Evolutionary conservation across 2,329 filamentous ascomycete species (phyloP).

Genomic region (Aureobasidium namibiae): DNA sequence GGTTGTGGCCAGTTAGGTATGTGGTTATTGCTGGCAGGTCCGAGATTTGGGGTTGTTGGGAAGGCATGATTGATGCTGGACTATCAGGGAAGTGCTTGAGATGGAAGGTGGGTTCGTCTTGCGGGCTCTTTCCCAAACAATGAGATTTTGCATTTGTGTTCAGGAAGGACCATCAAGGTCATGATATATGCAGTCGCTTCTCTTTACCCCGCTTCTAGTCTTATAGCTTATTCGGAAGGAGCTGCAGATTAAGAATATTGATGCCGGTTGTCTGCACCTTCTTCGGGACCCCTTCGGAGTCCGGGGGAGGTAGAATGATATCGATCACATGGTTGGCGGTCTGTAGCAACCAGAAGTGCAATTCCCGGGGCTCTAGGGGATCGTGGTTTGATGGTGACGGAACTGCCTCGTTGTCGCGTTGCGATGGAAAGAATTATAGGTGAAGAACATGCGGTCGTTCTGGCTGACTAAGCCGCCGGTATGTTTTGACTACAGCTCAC

Average conservation of each 20-base stretch:
- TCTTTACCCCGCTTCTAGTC: background rate
- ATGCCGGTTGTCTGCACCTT: background rate
- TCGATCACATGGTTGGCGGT: no score
- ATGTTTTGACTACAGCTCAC: no score
- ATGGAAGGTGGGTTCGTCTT: background rate
- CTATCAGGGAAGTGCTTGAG: background rate
- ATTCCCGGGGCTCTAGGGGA: no score
- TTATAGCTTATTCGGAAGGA: background rate
- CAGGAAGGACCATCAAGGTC: background rate
- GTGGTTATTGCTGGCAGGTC: slow-evolving; percentile 25
- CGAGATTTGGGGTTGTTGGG: slow-evolving; percentile 23
- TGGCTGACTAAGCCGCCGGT: no score
- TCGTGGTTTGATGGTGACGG: no score
- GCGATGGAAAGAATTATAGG: no score
- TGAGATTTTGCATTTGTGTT: no score
- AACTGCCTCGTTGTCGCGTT: no score
- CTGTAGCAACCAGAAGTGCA: no score
- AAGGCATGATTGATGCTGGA: slow-evolving; percentile 14
- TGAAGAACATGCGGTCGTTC: no score
- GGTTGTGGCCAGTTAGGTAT: slow-evolving; percentile 28
- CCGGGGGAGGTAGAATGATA: background rate
- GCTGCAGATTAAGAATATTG: background rate
- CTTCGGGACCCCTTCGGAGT: background rate
- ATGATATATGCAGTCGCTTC: background rate
- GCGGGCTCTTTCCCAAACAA: background rate